Evolutionary conservation across 2,329 filamentous ascomycete genomes (phyloP).

Genomic region (Phialocephala subalpina): DNA sequence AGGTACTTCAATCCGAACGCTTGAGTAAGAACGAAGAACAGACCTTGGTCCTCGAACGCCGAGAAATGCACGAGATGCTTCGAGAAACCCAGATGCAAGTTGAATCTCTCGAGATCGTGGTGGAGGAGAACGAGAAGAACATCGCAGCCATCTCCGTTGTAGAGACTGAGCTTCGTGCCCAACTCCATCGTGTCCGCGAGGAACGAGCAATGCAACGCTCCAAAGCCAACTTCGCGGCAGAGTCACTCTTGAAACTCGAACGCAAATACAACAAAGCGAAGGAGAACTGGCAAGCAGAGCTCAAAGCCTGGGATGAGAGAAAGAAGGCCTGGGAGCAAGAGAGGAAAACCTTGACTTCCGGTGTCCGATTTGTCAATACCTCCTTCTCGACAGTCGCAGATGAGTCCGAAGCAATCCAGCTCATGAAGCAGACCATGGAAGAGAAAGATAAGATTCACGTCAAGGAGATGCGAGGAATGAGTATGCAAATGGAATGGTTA

Average conservation of each 20-base stretch:
- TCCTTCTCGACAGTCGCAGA: constrained; percentile 46
- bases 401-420: constrained; percentile 47
- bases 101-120: constrained; percentile 75
- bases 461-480: constrained; percentile 81
- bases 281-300: constrained; percentile 47
- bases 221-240: constrained; percentile 31
- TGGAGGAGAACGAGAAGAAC: constrained; percentile 72
- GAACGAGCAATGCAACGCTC: constrained; percentile 59
- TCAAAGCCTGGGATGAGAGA: constrained; percentile 14
- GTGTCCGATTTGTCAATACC: constrained; percentile 49
- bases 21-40: constrained; percentile 64
- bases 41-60: constrained; percentile 63
- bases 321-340: constrained; percentile 14
- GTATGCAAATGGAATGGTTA: constrained; percentile 91
- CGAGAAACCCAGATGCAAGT: constrained; percentile 69
- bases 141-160: constrained; percentile 64
- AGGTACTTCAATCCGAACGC: constrained; percentile 62
- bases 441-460: constrained; percentile 68
- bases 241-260: constrained; percentile 43
- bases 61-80: constrained; percentile 66
- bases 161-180: constrained; percentile 68
- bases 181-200: constrained; percentile 74
- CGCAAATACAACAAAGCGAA: constrained; percentile 49
- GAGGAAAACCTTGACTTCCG: constrained; percentile 46
- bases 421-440: constrained; percentile 44